phyloP scores from a whole-genome alignment of 257 asterid species.

The Nemophila menziesii region DNA sequence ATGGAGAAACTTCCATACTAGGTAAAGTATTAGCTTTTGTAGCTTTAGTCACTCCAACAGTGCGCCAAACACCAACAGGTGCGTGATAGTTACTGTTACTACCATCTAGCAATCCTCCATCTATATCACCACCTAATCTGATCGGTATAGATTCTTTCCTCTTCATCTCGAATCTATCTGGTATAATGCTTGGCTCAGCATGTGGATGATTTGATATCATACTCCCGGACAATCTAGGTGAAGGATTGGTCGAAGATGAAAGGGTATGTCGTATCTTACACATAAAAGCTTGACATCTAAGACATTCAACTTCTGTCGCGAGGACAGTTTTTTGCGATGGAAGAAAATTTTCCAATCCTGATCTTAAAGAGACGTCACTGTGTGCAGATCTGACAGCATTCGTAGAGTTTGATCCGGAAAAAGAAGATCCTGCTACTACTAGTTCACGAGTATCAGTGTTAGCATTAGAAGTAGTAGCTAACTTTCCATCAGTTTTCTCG shows the following conservation, averaged over 20 bases:
- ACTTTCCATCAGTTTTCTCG: slow-evolving; percentile 28
- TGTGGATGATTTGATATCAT: slow-evolving; percentile 37
- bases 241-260: slow-evolving; percentile 36
- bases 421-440: slow-evolving; percentile 34
- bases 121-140: slow-evolving; percentile 92
- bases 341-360: slow-evolving; percentile 39
- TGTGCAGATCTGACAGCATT: slow-evolving; percentile 33
- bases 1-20: slow-evolving; percentile 55
- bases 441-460: slow-evolving; percentile 32
- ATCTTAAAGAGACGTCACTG: slow-evolving; percentile 36
- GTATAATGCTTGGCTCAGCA: slow-evolving; percentile 53
- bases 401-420: slow-evolving; percentile 35
- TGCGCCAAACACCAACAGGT: slow-evolving; percentile 97
- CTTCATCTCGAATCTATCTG: slow-evolving; percentile 65
- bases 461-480: slow-evolving; percentile 21
- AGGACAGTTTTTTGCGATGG: slow-evolving; percentile 58
- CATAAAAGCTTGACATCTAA: slow-evolving; percentile 84
- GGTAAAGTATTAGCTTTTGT: slow-evolving; percentile 44
- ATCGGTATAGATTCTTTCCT: slow-evolving; percentile 78
- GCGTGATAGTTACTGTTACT: slow-evolving; percentile 60
- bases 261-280: slow-evolving; percentile 77
- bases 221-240: slow-evolving; percentile 52
- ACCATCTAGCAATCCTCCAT: slow-evolving; percentile 72
- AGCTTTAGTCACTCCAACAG: slow-evolving; percentile 71
- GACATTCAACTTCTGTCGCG: slow-evolving; percentile 87